Percentiles rank a stretch among this genome's conserved stretches.
Conservation (phyloP, 768 basidiomycete genomes). For the Termitomyces sp. region DNA sequence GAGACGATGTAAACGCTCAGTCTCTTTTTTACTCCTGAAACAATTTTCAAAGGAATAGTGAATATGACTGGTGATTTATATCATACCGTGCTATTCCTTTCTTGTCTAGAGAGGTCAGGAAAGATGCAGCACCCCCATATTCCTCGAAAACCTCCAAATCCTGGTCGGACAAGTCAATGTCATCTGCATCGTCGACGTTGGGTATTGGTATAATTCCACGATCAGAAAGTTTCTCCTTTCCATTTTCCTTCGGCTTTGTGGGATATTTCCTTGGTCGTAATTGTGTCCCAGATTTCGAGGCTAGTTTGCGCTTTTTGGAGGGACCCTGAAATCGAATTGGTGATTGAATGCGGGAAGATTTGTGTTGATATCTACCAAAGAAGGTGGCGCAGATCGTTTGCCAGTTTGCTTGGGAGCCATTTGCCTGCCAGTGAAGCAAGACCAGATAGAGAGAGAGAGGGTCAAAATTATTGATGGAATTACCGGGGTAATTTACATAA, state of each 20-base stretch:
- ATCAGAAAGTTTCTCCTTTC: constrained; percentile 57
- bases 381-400: constrained; percentile 27
- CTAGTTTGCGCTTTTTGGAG: constrained; percentile 59
- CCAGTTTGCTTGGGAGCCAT: constrained; percentile 20
- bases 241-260: constrained; percentile 32
- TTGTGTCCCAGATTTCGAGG: constrained; percentile 19
- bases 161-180: constrained; percentile 58
- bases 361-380: constrained; percentile 15
- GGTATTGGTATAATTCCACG: constrained; percentile 62
- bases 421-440: not conserved
- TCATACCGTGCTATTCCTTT: constrained; percentile 77
- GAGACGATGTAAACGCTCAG: constrained; percentile 60
- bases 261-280: constrained; percentile 17
- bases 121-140: constrained; percentile 57
- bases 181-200: constrained; percentile 36
- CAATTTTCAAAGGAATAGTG: not conserved
- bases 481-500: not conserved
- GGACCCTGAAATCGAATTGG: constrained; percentile 23
- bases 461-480: not conserved
- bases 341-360: not conserved
- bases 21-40: constrained; percentile 81
- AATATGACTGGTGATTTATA: not conserved
- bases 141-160: constrained; percentile 62
- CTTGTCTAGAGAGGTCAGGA: constrained; percentile 68
- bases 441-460: not conserved